Evolutionary conservation across 2,329 filamentous ascomycete species (phyloP).

Genomic region (Xylariaceae sp.): DNA sequence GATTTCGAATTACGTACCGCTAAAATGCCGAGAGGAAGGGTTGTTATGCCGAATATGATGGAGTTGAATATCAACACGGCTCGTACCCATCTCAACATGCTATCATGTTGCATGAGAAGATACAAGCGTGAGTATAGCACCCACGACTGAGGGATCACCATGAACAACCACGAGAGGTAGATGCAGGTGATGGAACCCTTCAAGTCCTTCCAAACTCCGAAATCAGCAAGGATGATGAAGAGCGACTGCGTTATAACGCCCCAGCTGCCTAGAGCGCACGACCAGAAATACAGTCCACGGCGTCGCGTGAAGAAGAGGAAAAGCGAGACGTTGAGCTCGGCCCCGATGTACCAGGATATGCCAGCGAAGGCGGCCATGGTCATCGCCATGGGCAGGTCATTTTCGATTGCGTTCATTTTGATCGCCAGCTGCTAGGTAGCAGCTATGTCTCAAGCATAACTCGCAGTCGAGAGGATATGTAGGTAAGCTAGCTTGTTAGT

Average conservation of each 20-base stretch:
- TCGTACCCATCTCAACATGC: conserved; percentile 23
- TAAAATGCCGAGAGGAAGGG: conserved; percentile 28
- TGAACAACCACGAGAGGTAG: conserved; percentile 31
- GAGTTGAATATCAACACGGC: conserved; percentile 27
- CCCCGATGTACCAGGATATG: conserved; percentile 34
- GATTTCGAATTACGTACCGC: conserved; percentile 21
- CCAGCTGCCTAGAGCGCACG: conserved; percentile 27
- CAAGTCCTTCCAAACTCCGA: conserved; percentile 26
- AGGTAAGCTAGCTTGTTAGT: background rate
- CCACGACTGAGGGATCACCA: conserved; percentile 33
- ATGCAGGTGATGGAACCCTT: conserved; percentile 28
- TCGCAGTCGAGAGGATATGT: background rate
- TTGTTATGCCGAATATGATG: conserved; percentile 29
- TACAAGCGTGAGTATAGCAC: conserved; percentile 32
- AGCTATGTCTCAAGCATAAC: conserved; percentile 10
- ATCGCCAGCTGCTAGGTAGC: conserved; percentile 2
- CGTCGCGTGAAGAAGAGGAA: conserved; percentile 32
- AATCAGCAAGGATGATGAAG: conserved; percentile 32
- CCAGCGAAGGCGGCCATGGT: conserved; percentile 35
- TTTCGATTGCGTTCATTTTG: conserved; percentile 13
- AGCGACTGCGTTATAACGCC: conserved; percentile 30
- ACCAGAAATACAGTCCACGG: conserved; percentile 34
- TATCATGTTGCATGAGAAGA: conserved; percentile 26
- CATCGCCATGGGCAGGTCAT: conserved; percentile 27
- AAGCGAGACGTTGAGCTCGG: conserved; percentile 30